Conservation (phyloP, 2,329 filamentous ascomycete genomes). For the Verticillium tricorpus region DNA sequence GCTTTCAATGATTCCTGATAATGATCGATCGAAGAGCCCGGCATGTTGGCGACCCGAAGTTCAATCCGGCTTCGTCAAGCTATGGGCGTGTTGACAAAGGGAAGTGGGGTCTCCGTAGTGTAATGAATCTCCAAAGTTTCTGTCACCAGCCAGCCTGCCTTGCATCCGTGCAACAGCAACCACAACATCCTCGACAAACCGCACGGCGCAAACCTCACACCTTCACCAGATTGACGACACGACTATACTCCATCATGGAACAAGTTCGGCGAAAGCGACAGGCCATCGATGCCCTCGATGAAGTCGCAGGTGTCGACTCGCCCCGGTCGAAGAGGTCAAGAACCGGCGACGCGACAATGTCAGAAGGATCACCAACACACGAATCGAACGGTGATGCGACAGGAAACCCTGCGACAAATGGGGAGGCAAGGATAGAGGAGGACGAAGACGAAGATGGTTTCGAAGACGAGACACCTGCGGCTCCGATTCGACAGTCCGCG, state of each 20-base stretch:
- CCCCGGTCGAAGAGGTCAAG: slow-evolving; percentile 57
- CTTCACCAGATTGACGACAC: not conserved
- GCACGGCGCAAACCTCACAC: not conserved
- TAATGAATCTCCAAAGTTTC: not conserved
- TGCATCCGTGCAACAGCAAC: not conserved
- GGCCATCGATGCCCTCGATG: slow-evolving; percentile 56
- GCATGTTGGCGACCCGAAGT: not conserved
- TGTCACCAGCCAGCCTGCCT: not conserved
- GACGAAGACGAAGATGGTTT: slow-evolving; percentile 8
- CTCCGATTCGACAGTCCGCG: slow-evolving; percentile 65
- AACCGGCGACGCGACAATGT: slow-evolving; percentile 34
- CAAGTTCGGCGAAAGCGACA: slow-evolving; percentile 45
- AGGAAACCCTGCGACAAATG: slow-evolving; percentile 1
- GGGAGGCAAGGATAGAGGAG: slow-evolving; percentile 2
- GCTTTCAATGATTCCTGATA: not conserved
- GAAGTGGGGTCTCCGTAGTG: not conserved
- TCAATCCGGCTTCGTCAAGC: not conserved
- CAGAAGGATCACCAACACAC: slow-evolving; percentile 20
- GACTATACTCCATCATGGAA: slow-evolving; percentile 1
- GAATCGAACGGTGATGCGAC: slow-evolving; percentile 15
- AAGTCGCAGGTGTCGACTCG: slow-evolving; percentile 48
- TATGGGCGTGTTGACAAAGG: not conserved
- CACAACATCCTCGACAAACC: not conserved
- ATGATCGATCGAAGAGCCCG: not conserved
- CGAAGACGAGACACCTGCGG: slow-evolving; percentile 28